Conservation (phyloP, 768 basidiomycete genomes). For the Mycena filopes region DNA sequence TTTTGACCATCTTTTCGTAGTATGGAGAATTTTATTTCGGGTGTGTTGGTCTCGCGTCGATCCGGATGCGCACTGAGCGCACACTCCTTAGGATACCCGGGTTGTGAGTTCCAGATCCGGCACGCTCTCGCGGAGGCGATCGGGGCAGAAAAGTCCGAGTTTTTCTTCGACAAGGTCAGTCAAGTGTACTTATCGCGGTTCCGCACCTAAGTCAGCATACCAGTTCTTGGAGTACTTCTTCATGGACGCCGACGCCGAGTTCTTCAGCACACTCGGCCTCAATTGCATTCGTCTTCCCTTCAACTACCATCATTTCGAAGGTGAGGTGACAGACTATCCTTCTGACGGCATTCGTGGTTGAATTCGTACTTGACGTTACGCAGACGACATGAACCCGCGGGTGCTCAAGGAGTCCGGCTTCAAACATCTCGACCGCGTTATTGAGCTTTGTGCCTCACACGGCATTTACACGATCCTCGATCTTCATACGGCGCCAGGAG, state of each 20-base stretch:
- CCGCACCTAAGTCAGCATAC: not conserved
- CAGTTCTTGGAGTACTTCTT: constrained; percentile 90
- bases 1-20: constrained; percentile 41
- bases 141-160: constrained; percentile 73
- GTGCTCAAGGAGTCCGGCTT: constrained; percentile 80
- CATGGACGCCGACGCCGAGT: constrained; percentile 75
- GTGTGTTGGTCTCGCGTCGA: constrained; percentile 36
- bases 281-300: constrained; percentile 84
- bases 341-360: too few species aligned
- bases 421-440: constrained; percentile 84
- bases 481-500: constrained; percentile 80
- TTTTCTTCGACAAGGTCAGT: constrained; percentile 85
- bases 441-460: constrained; percentile 77
- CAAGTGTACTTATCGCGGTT: too few species aligned
- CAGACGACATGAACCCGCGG: constrained; percentile 81
- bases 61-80: not conserved
- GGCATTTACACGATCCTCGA: constrained; percentile 87
- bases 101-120: constrained; percentile 84
- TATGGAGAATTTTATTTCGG: constrained; percentile 84
- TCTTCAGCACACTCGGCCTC: constrained; percentile 81
- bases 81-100: constrained; percentile 68
- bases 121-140: constrained; percentile 71
- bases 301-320: constrained; percentile 81
- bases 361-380: not conserved
- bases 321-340: constrained; percentile 39